A percentile compares a stretch with the other conserved stretches of the same genome.
Evolutionary conservation across 2,329 filamentous ascomycete species (phyloP).

Genomic region (Botrytis sinoallii): DNA sequence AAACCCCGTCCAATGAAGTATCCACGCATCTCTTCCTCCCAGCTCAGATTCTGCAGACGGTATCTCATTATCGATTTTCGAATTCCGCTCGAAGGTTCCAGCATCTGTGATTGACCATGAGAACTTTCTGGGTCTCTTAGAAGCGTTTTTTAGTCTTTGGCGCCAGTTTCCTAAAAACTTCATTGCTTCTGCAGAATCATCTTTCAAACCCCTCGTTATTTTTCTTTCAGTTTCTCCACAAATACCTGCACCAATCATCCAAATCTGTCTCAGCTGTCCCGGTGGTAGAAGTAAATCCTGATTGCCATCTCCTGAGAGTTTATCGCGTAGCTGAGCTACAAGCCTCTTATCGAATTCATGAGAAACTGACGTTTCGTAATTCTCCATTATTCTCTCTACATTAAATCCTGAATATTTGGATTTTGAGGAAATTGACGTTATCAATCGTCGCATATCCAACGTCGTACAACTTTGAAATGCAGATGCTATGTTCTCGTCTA

Average conservation of each 20-base stretch:
- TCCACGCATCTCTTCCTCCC: background rate
- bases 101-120: background rate
- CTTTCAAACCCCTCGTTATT: background rate
- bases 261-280: background rate
- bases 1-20: background rate
- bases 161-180: background rate
- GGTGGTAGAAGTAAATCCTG: background rate
- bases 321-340: background rate
- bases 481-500: background rate
- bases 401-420: fast-evolving
- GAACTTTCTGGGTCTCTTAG: background rate
- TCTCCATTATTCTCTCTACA: background rate
- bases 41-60: background rate
- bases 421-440: background rate
- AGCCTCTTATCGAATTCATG: background rate
- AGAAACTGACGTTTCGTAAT: background rate
- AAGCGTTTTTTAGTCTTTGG: background rate
- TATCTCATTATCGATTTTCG: no score
- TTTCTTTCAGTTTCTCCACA: background rate
- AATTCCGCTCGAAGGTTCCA: background rate
- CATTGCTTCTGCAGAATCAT: background rate
- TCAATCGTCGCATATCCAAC: background rate
- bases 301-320: background rate
- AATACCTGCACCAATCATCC: background rate
- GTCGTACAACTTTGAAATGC: background rate